Evolutionary conservation across 257 asterid genomes (phyloP).

Genomic region (Lantana camara): DNA sequence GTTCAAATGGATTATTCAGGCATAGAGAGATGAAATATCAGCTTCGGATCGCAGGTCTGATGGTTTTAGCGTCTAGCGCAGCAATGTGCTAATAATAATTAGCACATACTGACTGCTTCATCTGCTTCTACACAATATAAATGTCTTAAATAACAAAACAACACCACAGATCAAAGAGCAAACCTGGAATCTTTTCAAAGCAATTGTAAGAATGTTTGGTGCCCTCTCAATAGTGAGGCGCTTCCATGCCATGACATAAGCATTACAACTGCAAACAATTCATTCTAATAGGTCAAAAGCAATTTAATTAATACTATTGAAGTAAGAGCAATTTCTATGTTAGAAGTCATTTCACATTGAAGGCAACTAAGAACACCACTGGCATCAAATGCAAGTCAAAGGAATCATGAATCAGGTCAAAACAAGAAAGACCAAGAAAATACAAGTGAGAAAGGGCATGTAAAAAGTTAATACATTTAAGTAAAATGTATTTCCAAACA

Average conservation of each 20-base stretch:
- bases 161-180: slow-evolving; percentile 22
- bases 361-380: no score
- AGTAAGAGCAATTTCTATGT: neutral
- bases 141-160: slow-evolving; percentile 11
- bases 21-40: neutral
- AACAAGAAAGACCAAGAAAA: neutral
- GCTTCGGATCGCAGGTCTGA: no score
- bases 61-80: no score
- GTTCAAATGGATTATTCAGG: no score
- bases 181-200: slow-evolving; percentile 99
- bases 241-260: slow-evolving; percentile 97
- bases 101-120: slow-evolving; percentile 8
- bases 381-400: neutral
- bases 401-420: neutral
- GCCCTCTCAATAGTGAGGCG: slow-evolving; percentile 77
- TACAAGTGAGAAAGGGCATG: slow-evolving; percentile 6
- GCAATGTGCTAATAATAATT: no score
- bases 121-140: slow-evolving; percentile 12
- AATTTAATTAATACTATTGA: neutral
- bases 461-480: neutral
- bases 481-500: neutral
- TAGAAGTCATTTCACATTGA: neutral
- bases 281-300: slow-evolving; percentile 28
- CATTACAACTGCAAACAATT: slow-evolving; percentile 83
- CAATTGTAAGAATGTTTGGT: slow-evolving; percentile 94